Evolutionary conservation across 2,329 filamentous ascomycete species (phyloP), one percentile per base, ranked within the genome.

Genomic region (Magnaporthales sp.): DNA sequence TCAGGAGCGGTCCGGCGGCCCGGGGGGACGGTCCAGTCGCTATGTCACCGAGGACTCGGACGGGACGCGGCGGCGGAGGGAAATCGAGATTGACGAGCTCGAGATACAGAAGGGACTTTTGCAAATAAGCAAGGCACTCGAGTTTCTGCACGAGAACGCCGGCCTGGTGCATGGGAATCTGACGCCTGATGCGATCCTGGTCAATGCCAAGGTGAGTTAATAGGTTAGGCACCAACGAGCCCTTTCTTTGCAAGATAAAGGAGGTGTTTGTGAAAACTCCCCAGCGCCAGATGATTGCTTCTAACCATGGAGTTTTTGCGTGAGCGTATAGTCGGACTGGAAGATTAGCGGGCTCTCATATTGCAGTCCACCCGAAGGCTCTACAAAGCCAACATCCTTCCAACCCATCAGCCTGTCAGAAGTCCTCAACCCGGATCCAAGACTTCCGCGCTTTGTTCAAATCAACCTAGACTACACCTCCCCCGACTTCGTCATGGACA

Each of bases 71-170:
- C 85, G 88, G 72, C 83, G 92, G 72, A 85, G 91, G 72, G 93
- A 98, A 74, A 78, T 97, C 15, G 94, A 98, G 76, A 92, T 99
- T 69, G 95, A 99, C 75, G 95, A 98, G 79, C 81, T 99, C 68
- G 95, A 99, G 78, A 96, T 98, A 72, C 95, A 99, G 76, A 99
- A 99, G 78, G 95, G 95, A 0, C 77, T 99, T 69, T 80, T 98
- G 68, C 95, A 99, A 77, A 86, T 99, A 11, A 73, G 69, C 51
- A 73, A 73, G 27, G 69, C 68, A 46, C 72, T 73, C 46, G 73
- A 74, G 66, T 70, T 73, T 62, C 66, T 75, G 67, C 72, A 70
- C 67, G 68, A 68, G 32, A 71, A 68, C 10, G 70, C 67, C 32
- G 68, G 70, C 0, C 83, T 99, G 63, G 92, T 98, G 0, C 95